phyloP scores from a whole-genome alignment of 2,329 filamentous ascomycete species.

The Helotiales sp. region DNA sequence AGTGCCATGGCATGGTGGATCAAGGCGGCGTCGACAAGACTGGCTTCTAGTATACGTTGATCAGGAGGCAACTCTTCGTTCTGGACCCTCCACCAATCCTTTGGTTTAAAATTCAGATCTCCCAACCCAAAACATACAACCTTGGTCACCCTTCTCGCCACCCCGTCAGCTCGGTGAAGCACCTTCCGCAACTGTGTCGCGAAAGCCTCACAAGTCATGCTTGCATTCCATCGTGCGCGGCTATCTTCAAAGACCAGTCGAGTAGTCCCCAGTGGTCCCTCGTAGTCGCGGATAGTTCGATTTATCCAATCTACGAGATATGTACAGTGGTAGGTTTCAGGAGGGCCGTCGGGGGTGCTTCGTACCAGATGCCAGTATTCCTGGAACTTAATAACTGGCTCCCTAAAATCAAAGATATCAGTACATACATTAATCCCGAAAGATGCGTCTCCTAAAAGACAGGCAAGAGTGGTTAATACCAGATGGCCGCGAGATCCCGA shows the following conservation, averaged over 20 bases:
- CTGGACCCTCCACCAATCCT: slow-evolving; percentile 24
- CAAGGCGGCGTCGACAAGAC: slow-evolving; percentile 7
- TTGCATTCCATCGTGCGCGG: slow-evolving; percentile 24
- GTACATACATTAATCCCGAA: too few species aligned
- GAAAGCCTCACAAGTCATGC: slow-evolving; percentile 25
- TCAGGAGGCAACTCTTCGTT: slow-evolving; percentile 20
- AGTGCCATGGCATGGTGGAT: slow-evolving; percentile 29
- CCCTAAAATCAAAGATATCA: slow-evolving; percentile 16
- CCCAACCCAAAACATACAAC: slow-evolving; percentile 32
- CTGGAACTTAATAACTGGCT: slow-evolving; percentile 27
- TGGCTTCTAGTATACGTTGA: slow-evolving; percentile 12
- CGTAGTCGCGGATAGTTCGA: slow-evolving; percentile 18
- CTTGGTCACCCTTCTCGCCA: slow-evolving; percentile 27
- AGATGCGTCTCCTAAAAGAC: not conserved
- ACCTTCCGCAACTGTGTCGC: slow-evolving; percentile 21
- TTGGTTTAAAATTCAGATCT: slow-evolving; percentile 25
- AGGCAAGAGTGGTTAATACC: slow-evolving; percentile 16
- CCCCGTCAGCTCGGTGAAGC: slow-evolving; percentile 3
- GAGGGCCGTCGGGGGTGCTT: slow-evolving; percentile 20
- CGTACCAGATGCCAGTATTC: slow-evolving; percentile 28
- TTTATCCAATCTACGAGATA: slow-evolving; percentile 33
- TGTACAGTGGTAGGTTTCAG: slow-evolving; percentile 30
- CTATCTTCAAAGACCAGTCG: slow-evolving; percentile 22
- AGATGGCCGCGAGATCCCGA: slow-evolving; percentile 25
- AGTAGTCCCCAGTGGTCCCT: slow-evolving; percentile 14